phyloP scores from a whole-genome alignment of 805 yeast species.

The Barnettozyma sucrosica region DNA sequence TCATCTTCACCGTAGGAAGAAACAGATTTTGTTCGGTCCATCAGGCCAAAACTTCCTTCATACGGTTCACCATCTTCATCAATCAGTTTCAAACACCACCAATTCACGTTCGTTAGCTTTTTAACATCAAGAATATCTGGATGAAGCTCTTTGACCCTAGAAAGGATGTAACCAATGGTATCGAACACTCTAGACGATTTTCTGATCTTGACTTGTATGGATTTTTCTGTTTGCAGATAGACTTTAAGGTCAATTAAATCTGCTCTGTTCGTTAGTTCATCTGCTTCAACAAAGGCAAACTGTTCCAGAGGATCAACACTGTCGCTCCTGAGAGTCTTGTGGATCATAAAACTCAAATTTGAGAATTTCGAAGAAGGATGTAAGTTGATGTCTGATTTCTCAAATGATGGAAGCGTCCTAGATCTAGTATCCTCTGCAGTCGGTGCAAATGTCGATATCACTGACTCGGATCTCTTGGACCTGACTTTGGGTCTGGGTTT shows the following conservation, averaged over 20 bases:
- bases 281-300: slow-evolving; percentile 33
- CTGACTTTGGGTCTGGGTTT: slow-evolving; percentile 9
- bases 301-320: slow-evolving; percentile 38
- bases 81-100: slow-evolving; percentile 72
- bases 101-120: slow-evolving; percentile 44
- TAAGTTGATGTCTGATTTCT: slow-evolving; percentile 8
- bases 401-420: neutral
- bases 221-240: slow-evolving; percentile 23
- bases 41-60: slow-evolving; percentile 83
- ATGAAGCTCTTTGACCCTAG: slow-evolving; percentile 11
- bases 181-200: slow-evolving; percentile 42
- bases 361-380: slow-evolving; percentile 20
- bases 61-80: slow-evolving; percentile 94
- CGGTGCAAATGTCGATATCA: slow-evolving; percentile 3
- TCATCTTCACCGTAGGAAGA: slow-evolving; percentile 76
- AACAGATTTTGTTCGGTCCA: slow-evolving; percentile 62
- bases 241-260: slow-evolving; percentile 24
- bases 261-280: slow-evolving; percentile 17
- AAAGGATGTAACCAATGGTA: slow-evolving; percentile 49
- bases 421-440: neutral
- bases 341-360: slow-evolving; percentile 39
- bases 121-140: slow-evolving; percentile 7
- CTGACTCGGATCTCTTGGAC: slow-evolving; percentile 16
- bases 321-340: slow-evolving; percentile 25
- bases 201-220: slow-evolving; percentile 25